Evolutionary conservation across 2,329 filamentous ascomycete genomes (phyloP), one percentile per base, ranked within the genome.

Genomic region (Colletotrichum sublineola): DNA sequence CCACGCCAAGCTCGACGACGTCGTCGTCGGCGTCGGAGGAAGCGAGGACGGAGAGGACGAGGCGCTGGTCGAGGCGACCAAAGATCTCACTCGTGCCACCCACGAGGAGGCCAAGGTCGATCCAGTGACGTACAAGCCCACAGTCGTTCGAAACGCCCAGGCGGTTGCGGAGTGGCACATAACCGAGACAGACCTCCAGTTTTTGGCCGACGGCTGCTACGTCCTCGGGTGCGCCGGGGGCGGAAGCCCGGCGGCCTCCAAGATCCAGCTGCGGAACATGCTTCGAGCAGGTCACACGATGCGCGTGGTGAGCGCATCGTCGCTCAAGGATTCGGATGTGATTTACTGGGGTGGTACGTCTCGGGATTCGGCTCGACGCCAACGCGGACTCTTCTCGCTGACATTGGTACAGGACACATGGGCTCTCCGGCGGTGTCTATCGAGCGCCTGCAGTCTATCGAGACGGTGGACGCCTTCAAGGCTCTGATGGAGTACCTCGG

Each of bases 211-310:
- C 61, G 86, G 86, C 1, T 84, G 84, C 67, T 84, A 84, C 48
- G 81, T 87, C 11, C 78, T 87, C 0, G 85, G 84, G 2, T 86
- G 84, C 63, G 86, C 84, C 6, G 85, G 85, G 5, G 85, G 85
- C 5, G 71, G 71, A 20, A 80, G 78, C n/a, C 81, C 83, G 20
- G 80, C 79, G 50, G 76, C 81, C 33, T 79, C 79, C 15, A 78
- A 80, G 55, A 78, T 84, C 42, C 80, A 82, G 67, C 76, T 84
- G 0, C 77, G 81, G 40, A 79, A 84, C 50, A 81, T 84, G 69
- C 78, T 85, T n/a, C 76, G 80, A n/a, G 78, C 77, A 18, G 84
- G 83, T 6, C 81, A 65, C 80, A 78, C 79, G 31, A 80, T 79
- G 60, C 81, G 84, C 57, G 78, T 80, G 55, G 80, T 85, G 3